Evolutionary conservation across 1,284 basidiomycete genomes (phyloP), one percentile per base, ranked within the genome.

Genomic region (Thecaphora frezii): DNA sequence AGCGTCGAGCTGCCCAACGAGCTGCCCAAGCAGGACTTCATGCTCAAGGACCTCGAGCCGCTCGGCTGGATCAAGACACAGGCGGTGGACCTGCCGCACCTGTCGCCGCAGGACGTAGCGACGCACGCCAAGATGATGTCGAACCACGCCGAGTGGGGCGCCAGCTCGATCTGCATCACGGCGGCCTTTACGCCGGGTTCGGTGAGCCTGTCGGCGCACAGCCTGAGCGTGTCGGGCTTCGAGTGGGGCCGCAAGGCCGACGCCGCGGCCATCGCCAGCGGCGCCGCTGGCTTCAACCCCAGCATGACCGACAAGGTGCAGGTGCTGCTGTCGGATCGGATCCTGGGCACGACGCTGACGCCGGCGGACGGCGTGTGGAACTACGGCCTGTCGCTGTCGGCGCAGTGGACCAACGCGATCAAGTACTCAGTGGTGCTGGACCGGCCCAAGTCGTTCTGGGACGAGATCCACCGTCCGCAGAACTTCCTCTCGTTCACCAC

Each of bases 41-140:
- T 97, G 57, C 83, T 97, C 58, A 94, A 94, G 79, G 93, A 93
- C 70, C 84, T 97, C 28, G 93, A 97, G 78, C 92, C 91, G 24
- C 83, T 97, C 12, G 93, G 93, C n/a, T 97, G 93, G 91, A 88
- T 96, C 81, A 97, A 97, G 83, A 97, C 92, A 0, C 93, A 96
- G 78, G 87, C 80, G 13, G 69, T 78, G 48, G 81, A 82, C 58
- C 69, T 79, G 8, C 74, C 80, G 25, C 76, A 78, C 46, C 85
- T 99, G 8, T 89, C 93, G 1, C 92, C 96, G 2, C 88, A 86
- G 16, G 96, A 99, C 77, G 88, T 97, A n/a, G 91, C 90, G 19
- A 89, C 90, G 2, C 96, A 97, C 81, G 92, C 91, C 44, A 93
- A 92, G 82, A 83, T 97, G 58, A 96, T 99, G 94, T 89, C 91